These are phyloP conservation scores for Holtermanniella nyarrowii DNA, from an alignment of 768 basidiomycete genomes.

Conservation along the genomic window DNA sequence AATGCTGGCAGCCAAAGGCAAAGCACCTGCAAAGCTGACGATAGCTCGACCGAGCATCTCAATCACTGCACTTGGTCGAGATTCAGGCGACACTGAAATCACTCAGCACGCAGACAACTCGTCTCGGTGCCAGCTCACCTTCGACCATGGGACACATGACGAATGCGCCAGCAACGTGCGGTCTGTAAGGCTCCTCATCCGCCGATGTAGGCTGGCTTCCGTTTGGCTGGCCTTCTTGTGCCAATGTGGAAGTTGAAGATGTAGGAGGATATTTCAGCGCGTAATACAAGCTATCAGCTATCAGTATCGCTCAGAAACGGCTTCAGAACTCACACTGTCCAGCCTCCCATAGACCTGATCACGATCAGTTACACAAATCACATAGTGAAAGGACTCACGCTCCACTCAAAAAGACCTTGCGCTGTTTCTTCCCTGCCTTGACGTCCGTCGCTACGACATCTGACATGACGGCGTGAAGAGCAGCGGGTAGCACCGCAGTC, in stretches of 20 bases:
- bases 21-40: slow-evolving; percentile 27
- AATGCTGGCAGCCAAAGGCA: slow-evolving; percentile 37
- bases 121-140: slow-evolving; percentile 29
- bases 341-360: slow-evolving; percentile 38
- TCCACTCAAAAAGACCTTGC: slow-evolving; percentile 40
- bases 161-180: slow-evolving; percentile 39
- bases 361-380: slow-evolving; percentile 6
- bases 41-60: slow-evolving; percentile 28
- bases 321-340: slow-evolving; percentile 35
- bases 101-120: not conserved
- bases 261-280: slow-evolving; percentile 28
- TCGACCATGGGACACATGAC: slow-evolving; percentile 40
- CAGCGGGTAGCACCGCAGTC: slow-evolving; percentile 30
- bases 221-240: slow-evolving; percentile 10
- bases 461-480: slow-evolving; percentile 35
- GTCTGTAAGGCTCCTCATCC: slow-evolving; percentile 20
- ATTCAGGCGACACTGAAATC: slow-evolving; percentile 29
- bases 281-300: not conserved
- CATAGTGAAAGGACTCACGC: slow-evolving; percentile 20
- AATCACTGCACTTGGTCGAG: slow-evolving; percentile 29
- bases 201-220: too few relatives aligned
- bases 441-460: slow-evolving; percentile 35
- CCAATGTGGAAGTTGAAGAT: slow-evolving; percentile 7
- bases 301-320: not conserved
- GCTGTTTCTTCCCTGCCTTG: slow-evolving; percentile 21